A percentile compares a stretch with the other conserved stretches of the same genome.
phyloP scores from a whole-genome alignment of 2,329 filamentous ascomycete species.

The Monilinia laxa region DNA sequence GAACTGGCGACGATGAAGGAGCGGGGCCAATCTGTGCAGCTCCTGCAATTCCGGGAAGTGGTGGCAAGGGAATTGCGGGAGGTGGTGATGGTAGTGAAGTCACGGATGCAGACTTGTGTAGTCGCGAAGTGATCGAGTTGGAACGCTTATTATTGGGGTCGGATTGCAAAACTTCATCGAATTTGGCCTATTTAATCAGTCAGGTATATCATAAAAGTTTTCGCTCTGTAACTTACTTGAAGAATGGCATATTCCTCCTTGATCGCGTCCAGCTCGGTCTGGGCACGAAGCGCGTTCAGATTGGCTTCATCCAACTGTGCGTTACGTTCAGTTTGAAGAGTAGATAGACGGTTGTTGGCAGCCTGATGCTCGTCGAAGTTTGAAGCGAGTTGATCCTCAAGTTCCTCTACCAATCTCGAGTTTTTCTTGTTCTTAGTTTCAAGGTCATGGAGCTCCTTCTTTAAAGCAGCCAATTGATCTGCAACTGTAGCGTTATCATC shows the following conservation, averaged over 20 bases:
- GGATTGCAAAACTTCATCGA: slow-evolving; percentile 50
- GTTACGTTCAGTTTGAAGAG: slow-evolving; percentile 72
- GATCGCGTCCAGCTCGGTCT: slow-evolving; percentile 66
- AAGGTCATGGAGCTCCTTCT: slow-evolving; percentile 63
- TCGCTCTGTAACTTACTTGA: slow-evolving; percentile 48
- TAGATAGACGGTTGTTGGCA: slow-evolving; percentile 81
- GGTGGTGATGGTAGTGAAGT: slow-evolving; percentile 88
- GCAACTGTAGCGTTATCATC: slow-evolving; percentile 49
- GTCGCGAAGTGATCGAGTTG: slow-evolving; percentile 48
- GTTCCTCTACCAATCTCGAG: slow-evolving; percentile 85
- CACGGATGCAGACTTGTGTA: slow-evolving; percentile 82
- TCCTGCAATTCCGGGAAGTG: slow-evolving; percentile 65
- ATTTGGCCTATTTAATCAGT: slow-evolving; percentile 52
- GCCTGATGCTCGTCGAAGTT: slow-evolving; percentile 93
- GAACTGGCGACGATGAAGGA: slow-evolving; percentile 43
- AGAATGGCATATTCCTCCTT: slow-evolving; percentile 71
- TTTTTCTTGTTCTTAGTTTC: slow-evolving; percentile 81
- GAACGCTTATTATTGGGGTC: slow-evolving; percentile 49
- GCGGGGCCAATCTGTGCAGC: slow-evolving; percentile 47
- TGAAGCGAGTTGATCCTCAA: slow-evolving; percentile 92
- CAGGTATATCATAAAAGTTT: not conserved
- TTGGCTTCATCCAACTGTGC: slow-evolving; percentile 78
- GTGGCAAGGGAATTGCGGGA: slow-evolving; percentile 92
- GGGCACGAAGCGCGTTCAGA: slow-evolving; percentile 59
- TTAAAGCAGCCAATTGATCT: slow-evolving; percentile 61